These are phyloP conservation scores for Chytriomyces confervae DNA, from an alignment of 192 early-diverging fungal genomes.

Conservation along the genomic window DNA sequence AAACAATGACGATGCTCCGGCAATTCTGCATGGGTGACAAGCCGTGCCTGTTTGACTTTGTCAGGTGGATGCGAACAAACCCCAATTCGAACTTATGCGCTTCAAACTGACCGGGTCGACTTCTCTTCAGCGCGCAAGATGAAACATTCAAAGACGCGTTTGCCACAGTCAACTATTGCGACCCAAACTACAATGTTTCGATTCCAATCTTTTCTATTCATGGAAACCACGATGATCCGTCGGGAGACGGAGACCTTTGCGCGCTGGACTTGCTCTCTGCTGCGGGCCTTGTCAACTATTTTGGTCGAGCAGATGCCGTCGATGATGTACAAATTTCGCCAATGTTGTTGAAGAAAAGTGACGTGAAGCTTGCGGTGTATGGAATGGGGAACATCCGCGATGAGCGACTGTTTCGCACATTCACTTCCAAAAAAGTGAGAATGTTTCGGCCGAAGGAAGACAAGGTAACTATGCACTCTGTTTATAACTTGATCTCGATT, in stretches of 20 bases:
- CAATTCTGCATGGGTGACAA: conserved; percentile 61
- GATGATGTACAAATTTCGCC: conserved; percentile 83
- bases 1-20: conserved; percentile 72
- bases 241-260: conserved; percentile 74
- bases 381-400: conserved; percentile 93
- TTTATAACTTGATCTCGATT: neutral
- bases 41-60: conserved; percentile 70
- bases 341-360: conserved; percentile 79
- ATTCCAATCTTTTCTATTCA: conserved; percentile 95
- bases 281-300: conserved; percentile 90
- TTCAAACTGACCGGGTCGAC: neutral
- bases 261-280: conserved; percentile 82
- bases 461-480: conserved; percentile 2
- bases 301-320: conserved; percentile 74
- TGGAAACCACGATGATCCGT: conserved; percentile 96
- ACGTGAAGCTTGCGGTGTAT: conserved; percentile 78
- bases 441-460: conserved; percentile 74
- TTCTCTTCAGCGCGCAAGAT: conserved; percentile 18
- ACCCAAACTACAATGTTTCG: conserved; percentile 83
- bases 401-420: conserved; percentile 82
- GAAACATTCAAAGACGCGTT: conserved; percentile 40
- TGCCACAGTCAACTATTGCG: conserved; percentile 80
- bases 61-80: conserved; percentile 68
- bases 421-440: conserved; percentile 71
- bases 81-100: conserved; percentile 61